Evolutionary conservation across 2,329 filamentous ascomycete genomes (phyloP).

Genomic region (Zymoseptoria passerinii): DNA sequence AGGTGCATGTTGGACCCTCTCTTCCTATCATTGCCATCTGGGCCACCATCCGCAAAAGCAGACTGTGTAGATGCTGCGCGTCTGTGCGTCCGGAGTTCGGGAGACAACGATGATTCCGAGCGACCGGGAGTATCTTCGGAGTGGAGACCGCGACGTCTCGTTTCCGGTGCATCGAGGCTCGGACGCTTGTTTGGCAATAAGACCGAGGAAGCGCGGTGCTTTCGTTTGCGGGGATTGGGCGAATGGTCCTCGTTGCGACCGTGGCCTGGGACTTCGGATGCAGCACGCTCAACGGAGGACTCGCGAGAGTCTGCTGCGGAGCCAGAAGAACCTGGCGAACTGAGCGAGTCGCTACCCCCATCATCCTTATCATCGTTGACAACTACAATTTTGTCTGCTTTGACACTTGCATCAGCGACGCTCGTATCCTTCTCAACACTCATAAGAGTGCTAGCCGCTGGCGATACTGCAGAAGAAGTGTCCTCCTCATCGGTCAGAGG

Average conservation of each 20-base stretch:
- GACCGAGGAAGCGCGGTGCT: conserved; percentile 30
- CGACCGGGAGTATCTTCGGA: conserved; percentile 19
- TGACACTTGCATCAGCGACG: background rate
- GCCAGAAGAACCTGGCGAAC: conserved; percentile 23
- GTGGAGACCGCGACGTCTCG: conserved; percentile 21
- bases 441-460: conserved; percentile 21
- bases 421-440: conserved; percentile 15
- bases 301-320: conserved; percentile 15
- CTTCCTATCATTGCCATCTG: conserved; percentile 16
- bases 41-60: conserved; percentile 46
- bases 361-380: conserved; percentile 9
- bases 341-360: conserved; percentile 25
- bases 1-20: conserved; percentile 45
- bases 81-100: conserved; percentile 50
- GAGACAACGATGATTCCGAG: conserved; percentile 49
- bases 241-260: conserved; percentile 17
- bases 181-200: conserved; percentile 27
- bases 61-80: conserved; percentile 59
- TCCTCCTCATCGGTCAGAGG: conserved; percentile 25
- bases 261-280: conserved; percentile 22
- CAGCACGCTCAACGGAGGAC: conserved; percentile 22
- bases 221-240: conserved; percentile 31
- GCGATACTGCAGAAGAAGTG: conserved; percentile 23
- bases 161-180: conserved; percentile 23
- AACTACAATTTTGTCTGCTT: background rate